Evolutionary conservation across 768 basidiomycete species (phyloP), one percentile per base, ranked within the genome.

Genomic region (Calocera viscosa): DNA sequence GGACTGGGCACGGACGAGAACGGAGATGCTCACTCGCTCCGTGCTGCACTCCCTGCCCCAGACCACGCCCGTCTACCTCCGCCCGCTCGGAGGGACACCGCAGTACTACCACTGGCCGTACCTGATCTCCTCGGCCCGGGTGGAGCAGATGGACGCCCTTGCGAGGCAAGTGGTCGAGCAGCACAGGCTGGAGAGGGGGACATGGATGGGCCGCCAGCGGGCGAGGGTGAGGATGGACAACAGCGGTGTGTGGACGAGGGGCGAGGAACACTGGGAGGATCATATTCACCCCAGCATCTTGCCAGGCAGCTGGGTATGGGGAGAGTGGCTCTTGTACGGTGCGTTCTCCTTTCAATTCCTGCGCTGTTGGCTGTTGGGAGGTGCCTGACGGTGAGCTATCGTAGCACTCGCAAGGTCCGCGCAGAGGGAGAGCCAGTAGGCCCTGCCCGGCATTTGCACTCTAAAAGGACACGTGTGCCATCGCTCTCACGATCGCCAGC

Each of bases 231-330:
- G 64, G 64, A 64, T 49, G n/a, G 64, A 63, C 39, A 64, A 49
- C 16, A 39, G 38, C 35, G 63, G 40, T 24, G 64, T 49, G 38
- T 30, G 19, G 12, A 39, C 64, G 16, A 67, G 64, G 64, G 40
- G 64, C 32, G 1, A 40, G 11, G 64, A 39, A 26, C 1, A 65
- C 16, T 69, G 43, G 30, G 38, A 67, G 33, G 68, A 69, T 49
- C 68, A 69, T 64, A 67, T 69, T 2, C 68, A 69, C 35, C 68
- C 66, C 10, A 64, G 63, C 16, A 35, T 32, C 53, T 22, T 67
- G 41, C 68, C 68, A 17, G 68, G 43, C 28, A 67, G 66, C 22
- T 69, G 68, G 68, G 17, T 67, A 1, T 69, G 68, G 68, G 66
- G 63, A 11, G 68, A 69, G 26, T 60, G 64, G 64, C 49, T 67